Conservation (phyloP, 495 filamentous ascomycete species). For the Hyaloscypha finlandica region DNA sequence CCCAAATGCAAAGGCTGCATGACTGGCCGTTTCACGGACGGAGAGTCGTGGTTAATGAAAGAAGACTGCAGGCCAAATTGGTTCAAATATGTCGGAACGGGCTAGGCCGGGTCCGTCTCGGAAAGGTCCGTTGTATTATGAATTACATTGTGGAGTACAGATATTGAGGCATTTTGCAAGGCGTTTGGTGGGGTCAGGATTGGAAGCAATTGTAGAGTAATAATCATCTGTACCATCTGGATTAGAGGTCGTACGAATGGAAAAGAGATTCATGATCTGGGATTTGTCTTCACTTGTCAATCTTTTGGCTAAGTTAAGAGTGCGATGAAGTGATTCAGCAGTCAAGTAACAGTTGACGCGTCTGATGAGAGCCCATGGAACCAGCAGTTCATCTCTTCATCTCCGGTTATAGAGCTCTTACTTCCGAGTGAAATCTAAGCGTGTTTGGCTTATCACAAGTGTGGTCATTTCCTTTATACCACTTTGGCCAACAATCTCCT, state of each 20-base stretch:
- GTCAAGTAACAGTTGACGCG: no score
- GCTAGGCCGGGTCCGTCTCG: conserved; percentile 40
- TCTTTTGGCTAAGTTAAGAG: no score
- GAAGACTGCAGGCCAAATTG: conserved; percentile 97
- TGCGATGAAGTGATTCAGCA: no score
- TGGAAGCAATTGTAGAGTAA: conserved; percentile 23
- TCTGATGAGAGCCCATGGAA: no score
- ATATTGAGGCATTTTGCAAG: conserved; percentile 20
- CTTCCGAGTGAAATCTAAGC: no score
- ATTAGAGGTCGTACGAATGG: background rate
- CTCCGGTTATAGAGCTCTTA: no score
- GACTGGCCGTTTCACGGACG: conserved; percentile 83
- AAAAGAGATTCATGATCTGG: background rate
- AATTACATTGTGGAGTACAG: background rate
- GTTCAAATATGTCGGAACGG: conserved; percentile 91
- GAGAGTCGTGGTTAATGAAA: conserved; percentile 76
- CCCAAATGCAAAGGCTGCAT: conserved; percentile 91
- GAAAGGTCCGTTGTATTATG: conserved; percentile 5
- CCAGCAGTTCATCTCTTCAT: no score
- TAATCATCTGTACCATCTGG: conserved; percentile 5
- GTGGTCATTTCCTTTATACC: no score
- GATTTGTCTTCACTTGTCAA: no score
- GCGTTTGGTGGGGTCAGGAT: conserved; percentile 21
- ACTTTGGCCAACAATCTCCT: no score
- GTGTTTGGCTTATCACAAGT: no score